Conservation (phyloP, 768 basidiomycete species). For the Boletus coccyginus region DNA sequence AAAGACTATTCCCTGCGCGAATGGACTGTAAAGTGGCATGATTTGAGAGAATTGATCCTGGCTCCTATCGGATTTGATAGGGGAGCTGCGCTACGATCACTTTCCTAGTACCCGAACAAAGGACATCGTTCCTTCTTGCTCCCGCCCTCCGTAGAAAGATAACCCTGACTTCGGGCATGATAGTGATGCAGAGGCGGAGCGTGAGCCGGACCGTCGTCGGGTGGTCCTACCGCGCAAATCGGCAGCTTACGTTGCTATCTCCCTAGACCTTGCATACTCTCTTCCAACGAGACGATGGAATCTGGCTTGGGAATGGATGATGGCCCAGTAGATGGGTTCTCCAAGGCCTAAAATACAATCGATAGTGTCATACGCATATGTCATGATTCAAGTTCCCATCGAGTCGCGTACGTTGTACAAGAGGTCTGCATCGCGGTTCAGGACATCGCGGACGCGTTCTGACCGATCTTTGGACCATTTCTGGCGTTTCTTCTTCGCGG, state of each 20-base stretch:
- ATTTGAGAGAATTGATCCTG: neutral
- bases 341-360: slow-evolving; percentile 8
- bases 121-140: neutral
- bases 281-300: slow-evolving; percentile 9
- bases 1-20: neutral
- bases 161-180: neutral
- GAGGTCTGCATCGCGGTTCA: slow-evolving; percentile 24
- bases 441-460: slow-evolving; percentile 23
- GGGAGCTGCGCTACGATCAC: neutral
- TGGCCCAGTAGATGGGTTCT: neutral
- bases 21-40: neutral
- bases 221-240: neutral
- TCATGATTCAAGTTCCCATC: neutral
- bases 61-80: neutral
- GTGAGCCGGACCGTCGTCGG: neutral
- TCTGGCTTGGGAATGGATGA: neutral
- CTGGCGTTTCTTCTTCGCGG: slow-evolving; percentile 21
- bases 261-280: slow-evolving; percentile 21
- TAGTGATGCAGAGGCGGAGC: neutral
- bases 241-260: slow-evolving; percentile 4
- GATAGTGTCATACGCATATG: neutral
- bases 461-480: slow-evolving; percentile 23
- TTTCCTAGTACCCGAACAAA: neutral
- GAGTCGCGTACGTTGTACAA: slow-evolving; percentile 25
- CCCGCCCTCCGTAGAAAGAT: neutral